Evolutionary conservation across 140 eudicot species (phyloP).

Genomic region (Anethum foeniculum): DNA sequence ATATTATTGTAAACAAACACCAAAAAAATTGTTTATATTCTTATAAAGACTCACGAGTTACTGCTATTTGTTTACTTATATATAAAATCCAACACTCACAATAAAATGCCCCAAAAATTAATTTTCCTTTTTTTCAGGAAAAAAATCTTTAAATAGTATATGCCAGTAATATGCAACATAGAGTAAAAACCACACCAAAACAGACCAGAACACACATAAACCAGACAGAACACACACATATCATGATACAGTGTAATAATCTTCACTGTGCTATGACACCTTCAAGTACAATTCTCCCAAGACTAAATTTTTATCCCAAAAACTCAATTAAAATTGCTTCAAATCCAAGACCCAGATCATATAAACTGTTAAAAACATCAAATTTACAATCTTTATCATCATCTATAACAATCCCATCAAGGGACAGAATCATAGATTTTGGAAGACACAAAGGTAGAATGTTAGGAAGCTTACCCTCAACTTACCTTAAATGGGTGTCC

Average conservation of each 20-base stretch:
- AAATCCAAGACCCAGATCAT: background rate
- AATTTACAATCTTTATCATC: background rate
- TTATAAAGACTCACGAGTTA: too few species aligned
- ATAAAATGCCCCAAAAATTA: too few species aligned
- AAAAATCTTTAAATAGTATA: too few species aligned
- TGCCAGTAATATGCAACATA: too few species aligned
- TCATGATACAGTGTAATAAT: background rate
- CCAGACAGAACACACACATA: background rate
- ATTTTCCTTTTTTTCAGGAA: too few species aligned
- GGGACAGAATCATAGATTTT: background rate
- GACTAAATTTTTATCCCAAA: background rate
- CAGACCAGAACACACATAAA: background rate
- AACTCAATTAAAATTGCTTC: constrained; percentile 4
- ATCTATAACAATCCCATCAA: background rate
- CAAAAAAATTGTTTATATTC: too few species aligned
- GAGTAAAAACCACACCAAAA: background rate
- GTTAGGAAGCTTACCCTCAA: background rate
- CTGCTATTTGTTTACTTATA: too few species aligned
- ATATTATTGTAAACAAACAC: too few species aligned
- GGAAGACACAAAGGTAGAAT: background rate
- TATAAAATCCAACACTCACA: too few species aligned
- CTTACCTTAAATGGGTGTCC: constrained; percentile 8
- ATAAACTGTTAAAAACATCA: background rate
- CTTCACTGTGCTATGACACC: background rate
- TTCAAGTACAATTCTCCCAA: background rate